phyloP scores from a whole-genome alignment of 768 basidiomycete genomes.

The Coprinellus aureogranulatus region DNA sequence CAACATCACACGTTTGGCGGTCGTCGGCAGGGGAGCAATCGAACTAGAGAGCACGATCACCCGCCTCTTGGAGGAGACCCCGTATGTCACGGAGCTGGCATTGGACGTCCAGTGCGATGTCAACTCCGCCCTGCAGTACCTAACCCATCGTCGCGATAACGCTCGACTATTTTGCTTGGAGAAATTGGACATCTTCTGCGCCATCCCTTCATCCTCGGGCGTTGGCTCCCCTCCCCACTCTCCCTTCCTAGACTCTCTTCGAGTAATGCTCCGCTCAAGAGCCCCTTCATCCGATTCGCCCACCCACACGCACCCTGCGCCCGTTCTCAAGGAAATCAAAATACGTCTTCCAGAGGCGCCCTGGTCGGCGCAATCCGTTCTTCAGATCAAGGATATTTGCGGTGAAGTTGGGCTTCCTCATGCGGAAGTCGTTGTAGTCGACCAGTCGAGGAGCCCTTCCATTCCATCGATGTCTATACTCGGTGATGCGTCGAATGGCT shows the following conservation, averaged over 20 bases:
- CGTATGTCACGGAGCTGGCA: not conserved
- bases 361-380: not conserved
- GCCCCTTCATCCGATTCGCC: not conserved
- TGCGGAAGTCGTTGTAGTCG: not conserved
- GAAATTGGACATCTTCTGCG: not conserved
- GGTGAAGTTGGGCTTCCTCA: not conserved
- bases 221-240: not conserved
- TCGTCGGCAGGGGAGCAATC: not conserved
- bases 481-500: not conserved
- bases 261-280: not conserved
- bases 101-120: not conserved
- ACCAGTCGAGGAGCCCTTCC: not conserved
- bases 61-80: not conserved
- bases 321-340: not conserved
- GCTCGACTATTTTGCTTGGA: not conserved
- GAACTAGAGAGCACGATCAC: not conserved
- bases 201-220: not conserved
- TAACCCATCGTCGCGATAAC: not conserved
- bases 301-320: too few relatives aligned
- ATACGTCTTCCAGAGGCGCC: not conserved
- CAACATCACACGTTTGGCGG: not conserved
- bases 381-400: not conserved
- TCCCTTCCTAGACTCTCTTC: not conserved
- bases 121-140: not conserved
- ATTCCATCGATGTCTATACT: not conserved